phyloP scores from a whole-genome alignment of 331 rosid genomes.

The Acacia pycnantha region DNA sequence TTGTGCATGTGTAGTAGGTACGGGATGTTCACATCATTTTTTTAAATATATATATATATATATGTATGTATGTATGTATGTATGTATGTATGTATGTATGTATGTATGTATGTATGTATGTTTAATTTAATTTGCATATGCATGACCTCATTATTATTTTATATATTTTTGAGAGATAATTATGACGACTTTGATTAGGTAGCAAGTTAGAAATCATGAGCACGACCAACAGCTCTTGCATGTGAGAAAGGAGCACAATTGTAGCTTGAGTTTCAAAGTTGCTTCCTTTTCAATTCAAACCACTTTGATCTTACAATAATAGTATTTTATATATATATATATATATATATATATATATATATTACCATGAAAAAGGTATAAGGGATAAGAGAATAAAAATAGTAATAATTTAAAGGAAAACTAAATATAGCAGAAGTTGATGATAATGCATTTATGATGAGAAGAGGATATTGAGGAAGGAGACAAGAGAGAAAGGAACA shows the following conservation, averaged over 20 bases:
- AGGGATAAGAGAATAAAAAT: neutral
- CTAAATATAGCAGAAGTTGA: neutral
- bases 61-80: too few species aligned
- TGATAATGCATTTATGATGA: neutral
- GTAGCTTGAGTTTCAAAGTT: neutral
- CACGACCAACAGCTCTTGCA: neutral
- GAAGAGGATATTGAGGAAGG: neutral
- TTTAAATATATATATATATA: neutral
- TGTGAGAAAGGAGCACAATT: neutral
- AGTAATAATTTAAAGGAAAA: neutral
- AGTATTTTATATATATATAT: too few species aligned
- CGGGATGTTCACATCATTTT: neutral
- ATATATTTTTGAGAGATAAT: neutral
- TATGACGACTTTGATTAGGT: neutral
- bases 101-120: neutral
- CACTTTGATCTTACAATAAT: neutral
- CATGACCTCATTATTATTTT: neutral
- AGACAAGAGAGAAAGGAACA: neutral
- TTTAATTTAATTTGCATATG: neutral
- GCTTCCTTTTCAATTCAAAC: neutral
- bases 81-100: too few species aligned
- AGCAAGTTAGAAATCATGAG: neutral
- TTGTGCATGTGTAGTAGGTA: slow-evolving; percentile 12
- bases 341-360: too few species aligned
- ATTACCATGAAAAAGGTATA: neutral